A percentile compares a stretch with the other conserved stretches of the same genome.
Evolutionary conservation across 2,329 filamentous ascomycete species (phyloP).

Genomic region (Beauveria bassiana): DNA sequence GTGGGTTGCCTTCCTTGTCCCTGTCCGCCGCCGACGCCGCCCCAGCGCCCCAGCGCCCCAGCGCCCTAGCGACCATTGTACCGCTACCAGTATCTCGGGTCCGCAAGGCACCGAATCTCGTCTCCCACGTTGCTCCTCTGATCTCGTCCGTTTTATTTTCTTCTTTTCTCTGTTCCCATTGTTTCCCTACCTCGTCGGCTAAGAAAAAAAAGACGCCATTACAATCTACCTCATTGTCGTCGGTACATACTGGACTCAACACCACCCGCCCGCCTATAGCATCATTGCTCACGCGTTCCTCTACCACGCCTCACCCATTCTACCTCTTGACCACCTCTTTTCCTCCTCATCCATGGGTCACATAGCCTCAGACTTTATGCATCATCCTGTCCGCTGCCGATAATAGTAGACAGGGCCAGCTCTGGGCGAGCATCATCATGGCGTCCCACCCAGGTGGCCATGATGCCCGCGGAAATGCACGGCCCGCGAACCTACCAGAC

Average conservation of each 20-base stretch:
- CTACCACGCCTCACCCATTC: background rate
- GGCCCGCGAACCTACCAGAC: background rate
- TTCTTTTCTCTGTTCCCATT: background rate
- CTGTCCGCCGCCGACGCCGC: background rate
- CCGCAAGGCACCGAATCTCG: background rate
- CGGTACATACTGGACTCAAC: too few relatives aligned
- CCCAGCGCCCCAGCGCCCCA: background rate
- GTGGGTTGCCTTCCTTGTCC: background rate
- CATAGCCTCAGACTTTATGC: background rate
- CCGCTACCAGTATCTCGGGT: background rate
- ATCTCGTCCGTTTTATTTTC: background rate
- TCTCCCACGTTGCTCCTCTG: slow-evolving; percentile 1
- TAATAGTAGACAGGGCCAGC: background rate
- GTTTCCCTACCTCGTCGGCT: background rate
- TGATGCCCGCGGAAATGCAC: background rate
- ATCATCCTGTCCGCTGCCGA: slow-evolving; percentile 2
- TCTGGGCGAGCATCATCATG: background rate
- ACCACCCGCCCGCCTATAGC: too few relatives aligned
- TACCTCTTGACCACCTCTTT: background rate
- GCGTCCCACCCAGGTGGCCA: background rate
- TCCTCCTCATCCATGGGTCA: background rate
- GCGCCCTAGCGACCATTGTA: background rate
- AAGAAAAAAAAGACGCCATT: too few relatives aligned
- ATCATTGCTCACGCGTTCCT: background rate
- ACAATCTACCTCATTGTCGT: too few relatives aligned